Evolutionary conservation across 768 basidiomycete genomes (phyloP), one percentile per base, ranked within the genome.

Genomic region (Naganishia vishniacii): DNA sequence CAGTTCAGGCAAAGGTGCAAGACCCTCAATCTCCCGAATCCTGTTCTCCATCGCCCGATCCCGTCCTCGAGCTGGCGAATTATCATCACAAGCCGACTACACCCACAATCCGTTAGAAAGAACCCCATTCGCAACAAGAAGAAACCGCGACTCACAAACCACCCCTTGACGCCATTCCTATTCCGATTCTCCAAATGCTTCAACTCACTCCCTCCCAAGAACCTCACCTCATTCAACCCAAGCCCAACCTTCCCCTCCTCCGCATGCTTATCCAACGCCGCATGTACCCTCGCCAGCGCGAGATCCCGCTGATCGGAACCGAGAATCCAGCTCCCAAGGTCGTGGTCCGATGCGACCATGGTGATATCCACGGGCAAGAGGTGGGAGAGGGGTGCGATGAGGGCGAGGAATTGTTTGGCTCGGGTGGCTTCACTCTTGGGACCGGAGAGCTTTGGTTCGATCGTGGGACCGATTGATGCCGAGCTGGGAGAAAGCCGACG

Each of bases 261-360:
- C 20, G 20, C 16, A 23, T 34, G 12, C 18, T 44, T 28, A 41
- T 67, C 62, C 29, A 58, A 6, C 2, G 61, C 61, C 3, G 53
- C n/a, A 29, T 67, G 48, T 0, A 67, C 49, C 7, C 65, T 26
- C 1, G 44, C 46, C 13, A 67, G 41, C 11, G 71, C 71, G 0
- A 70, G 28, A 25, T 69, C 59, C 23, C 67, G 51, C 53, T 70
- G 69, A 29, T 76, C 72, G 26, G 72, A 70, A 11, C 72, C 75
- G 16, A 74, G 62, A 13, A 74, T 66, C 73, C 70, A 74, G 18
- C 67, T 68, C 6, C 75, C 73, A 18, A 73, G 63, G 65, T 76
- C 75, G 61, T 76, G 75, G 59, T 76, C 75, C 1, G 73, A 73
- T 16, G 70, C 61, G 26, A 68, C 67, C 37, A 76, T 67, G 48